phyloP scores from a whole-genome alignment of 768 basidiomycete genomes.

The Trametes elegans region DNA sequence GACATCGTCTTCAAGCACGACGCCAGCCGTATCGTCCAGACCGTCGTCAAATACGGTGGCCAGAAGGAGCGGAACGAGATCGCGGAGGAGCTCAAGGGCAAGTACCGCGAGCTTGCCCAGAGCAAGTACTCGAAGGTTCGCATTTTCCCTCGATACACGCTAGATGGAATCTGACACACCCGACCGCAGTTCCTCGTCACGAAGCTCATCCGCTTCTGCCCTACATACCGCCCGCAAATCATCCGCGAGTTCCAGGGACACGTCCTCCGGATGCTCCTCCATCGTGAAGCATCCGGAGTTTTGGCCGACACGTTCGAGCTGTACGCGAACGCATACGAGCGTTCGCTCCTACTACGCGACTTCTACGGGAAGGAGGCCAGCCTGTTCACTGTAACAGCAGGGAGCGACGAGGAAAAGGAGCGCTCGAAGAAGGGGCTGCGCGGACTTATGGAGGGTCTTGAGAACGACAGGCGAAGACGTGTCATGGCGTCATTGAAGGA shows the following conservation, averaged over 20 bases:
- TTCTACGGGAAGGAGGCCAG: slow-evolving; percentile 89
- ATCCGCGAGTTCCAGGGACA: slow-evolving; percentile 75
- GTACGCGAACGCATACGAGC: slow-evolving; percentile 82
- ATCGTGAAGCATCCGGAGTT: slow-evolving; percentile 80
- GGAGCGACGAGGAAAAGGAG: slow-evolving; percentile 62
- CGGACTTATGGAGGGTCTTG: slow-evolving; percentile 63
- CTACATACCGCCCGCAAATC: slow-evolving; percentile 71
- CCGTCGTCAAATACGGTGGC: slow-evolving; percentile 77
- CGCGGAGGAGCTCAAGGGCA: slow-evolving; percentile 79
- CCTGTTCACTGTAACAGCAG: slow-evolving; percentile 60
- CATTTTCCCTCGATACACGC: too few species aligned
- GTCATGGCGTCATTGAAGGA: slow-evolving; percentile 70
- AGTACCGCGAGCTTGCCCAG: slow-evolving; percentile 73
- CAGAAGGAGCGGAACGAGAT: slow-evolving; percentile 75
- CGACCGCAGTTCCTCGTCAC: slow-evolving; percentile 66
- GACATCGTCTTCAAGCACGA: slow-evolving; percentile 92
- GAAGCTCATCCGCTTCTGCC: slow-evolving; percentile 76
- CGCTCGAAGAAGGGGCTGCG: slow-evolving; percentile 62
- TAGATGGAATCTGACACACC: background rate
- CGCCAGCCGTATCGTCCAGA: slow-evolving; percentile 83
- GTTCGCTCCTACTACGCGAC: slow-evolving; percentile 75
- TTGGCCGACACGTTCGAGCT: slow-evolving; percentile 89
- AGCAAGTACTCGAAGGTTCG: slow-evolving; percentile 88
- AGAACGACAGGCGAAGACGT: slow-evolving; percentile 62
- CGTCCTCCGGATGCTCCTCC: slow-evolving; percentile 75